These are phyloP conservation scores for Colletotrichum ledebouriae DNA, from an alignment of 2,329 filamentous ascomycete genomes.

Conservation along the genomic window DNA sequence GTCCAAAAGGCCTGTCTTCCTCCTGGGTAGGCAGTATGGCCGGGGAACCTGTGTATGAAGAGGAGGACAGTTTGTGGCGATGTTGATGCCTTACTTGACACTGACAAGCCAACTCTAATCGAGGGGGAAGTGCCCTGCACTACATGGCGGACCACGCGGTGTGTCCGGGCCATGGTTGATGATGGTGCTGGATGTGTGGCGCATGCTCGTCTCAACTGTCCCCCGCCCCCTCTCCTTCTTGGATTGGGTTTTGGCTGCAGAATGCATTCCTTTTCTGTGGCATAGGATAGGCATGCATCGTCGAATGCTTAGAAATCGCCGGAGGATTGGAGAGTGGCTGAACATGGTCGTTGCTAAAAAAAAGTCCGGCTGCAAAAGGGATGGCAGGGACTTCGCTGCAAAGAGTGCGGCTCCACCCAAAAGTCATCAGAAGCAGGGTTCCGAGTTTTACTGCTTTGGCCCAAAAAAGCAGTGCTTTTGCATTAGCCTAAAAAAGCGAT, in stretches of 20 bases:
- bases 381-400: not conserved
- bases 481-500: too few relatives aligned
- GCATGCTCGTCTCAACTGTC: slow-evolving; percentile 1
- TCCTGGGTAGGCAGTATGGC: too few relatives aligned
- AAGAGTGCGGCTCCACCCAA: slow-evolving; percentile 6
- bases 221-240: too few relatives aligned
- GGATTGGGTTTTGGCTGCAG: too few relatives aligned
- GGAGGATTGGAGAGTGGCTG: not conserved
- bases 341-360: not conserved
- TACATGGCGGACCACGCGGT: slow-evolving; percentile 16
- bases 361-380: not conserved
- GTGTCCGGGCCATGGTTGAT: slow-evolving; percentile 6
- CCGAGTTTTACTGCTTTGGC: too few relatives aligned
- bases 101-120: slow-evolving; percentile 24
- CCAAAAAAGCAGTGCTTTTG: too few relatives aligned
- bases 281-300: not conserved
- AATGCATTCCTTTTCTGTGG: not conserved
- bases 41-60: not conserved
- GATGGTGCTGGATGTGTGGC: not conserved
- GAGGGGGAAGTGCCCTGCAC: slow-evolving; percentile 3
- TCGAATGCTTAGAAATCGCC: not conserved
- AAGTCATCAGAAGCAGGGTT: too few relatives aligned
- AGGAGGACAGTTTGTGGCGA: slow-evolving; percentile 9
- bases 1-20: not conserved
- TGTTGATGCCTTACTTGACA: slow-evolving; percentile 6